phyloP scores from a whole-genome alignment of 2,329 filamentous ascomycete species.

The Alternaria hordeiaustralica region DNA sequence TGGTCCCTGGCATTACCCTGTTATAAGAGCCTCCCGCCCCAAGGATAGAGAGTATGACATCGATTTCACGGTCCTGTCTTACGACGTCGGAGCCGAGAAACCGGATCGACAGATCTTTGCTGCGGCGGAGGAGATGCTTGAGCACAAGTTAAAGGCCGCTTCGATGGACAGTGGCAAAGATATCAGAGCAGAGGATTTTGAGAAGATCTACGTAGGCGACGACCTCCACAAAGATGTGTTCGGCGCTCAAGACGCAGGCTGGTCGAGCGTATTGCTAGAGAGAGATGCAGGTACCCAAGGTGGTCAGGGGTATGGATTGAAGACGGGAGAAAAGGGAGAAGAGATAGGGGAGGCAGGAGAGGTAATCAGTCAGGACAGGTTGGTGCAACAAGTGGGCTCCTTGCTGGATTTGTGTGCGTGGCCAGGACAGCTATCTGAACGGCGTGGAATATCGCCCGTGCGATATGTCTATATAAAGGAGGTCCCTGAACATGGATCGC shows the following conservation, averaged over 20 bases:
- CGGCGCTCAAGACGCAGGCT: conserved; percentile 57
- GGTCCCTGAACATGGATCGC: neutral
- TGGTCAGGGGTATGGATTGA: neutral
- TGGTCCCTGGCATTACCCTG: conserved; percentile 23
- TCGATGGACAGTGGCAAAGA: conserved; percentile 1
- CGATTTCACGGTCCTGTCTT: conserved; percentile 67
- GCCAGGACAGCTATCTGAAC: neutral
- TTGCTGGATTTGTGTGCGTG: neutral
- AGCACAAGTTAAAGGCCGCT: conserved; percentile 32
- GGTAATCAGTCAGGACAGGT: neutral
- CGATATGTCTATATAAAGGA: neutral
- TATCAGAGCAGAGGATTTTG: conserved; percentile 27
- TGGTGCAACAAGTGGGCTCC: neutral
- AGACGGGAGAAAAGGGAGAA: neutral
- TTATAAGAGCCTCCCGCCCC: conserved; percentile 15
- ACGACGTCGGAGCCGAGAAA: conserved; percentile 68
- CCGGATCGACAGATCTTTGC: conserved; percentile 64
- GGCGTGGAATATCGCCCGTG: neutral
- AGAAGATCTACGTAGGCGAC: conserved; percentile 63
- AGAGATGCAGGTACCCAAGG: conserved; percentile 24
- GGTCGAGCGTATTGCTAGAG: conserved; percentile 55
- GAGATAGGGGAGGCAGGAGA: neutral
- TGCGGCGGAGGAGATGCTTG: conserved; percentile 58
- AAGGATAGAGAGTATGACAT: conserved; percentile 48
- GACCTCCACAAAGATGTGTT: conserved; percentile 59